These are phyloP conservation scores for Ensete ventricosum DNA, from an alignment of 176 grass and related monocot genomes.

Conservation along the genomic window DNA sequence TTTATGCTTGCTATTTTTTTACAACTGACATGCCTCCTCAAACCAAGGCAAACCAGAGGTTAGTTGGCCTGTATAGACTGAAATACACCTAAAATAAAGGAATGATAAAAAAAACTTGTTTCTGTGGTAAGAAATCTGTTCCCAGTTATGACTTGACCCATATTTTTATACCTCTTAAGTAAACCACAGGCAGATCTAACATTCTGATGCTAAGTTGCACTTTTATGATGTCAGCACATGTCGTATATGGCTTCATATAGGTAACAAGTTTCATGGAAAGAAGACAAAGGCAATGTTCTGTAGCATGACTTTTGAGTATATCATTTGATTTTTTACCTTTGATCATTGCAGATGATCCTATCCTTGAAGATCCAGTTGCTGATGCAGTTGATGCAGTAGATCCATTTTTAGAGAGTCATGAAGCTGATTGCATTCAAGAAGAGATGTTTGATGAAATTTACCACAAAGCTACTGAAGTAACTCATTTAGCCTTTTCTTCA, in stretches of 20 bases:
- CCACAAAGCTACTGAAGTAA: slow-evolving; percentile 45
- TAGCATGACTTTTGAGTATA: background rate
- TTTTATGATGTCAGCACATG: background rate
- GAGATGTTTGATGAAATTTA: slow-evolving; percentile 70
- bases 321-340: background rate
- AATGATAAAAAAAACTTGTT: background rate
- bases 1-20: background rate
- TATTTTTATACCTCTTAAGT: background rate
- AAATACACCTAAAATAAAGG: background rate
- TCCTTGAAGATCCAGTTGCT: slow-evolving; percentile 4
- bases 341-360: slow-evolving; percentile 17
- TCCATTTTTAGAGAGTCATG: slow-evolving; percentile 29
- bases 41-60: background rate
- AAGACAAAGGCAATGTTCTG: slow-evolving; percentile 16
- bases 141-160: background rate
- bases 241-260: background rate
- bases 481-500: background rate
- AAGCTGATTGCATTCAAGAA: slow-evolving; percentile 42
- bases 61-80: background rate
- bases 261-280: slow-evolving; percentile 9
- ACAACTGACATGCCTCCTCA: background rate
- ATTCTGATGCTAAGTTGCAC: background rate
- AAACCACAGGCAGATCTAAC: background rate
- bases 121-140: background rate
- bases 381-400: slow-evolving; percentile 23